Evolutionary conservation across 768 basidiomycete species (phyloP).

Genomic region (Leccinellum rugosiceps): DNA sequence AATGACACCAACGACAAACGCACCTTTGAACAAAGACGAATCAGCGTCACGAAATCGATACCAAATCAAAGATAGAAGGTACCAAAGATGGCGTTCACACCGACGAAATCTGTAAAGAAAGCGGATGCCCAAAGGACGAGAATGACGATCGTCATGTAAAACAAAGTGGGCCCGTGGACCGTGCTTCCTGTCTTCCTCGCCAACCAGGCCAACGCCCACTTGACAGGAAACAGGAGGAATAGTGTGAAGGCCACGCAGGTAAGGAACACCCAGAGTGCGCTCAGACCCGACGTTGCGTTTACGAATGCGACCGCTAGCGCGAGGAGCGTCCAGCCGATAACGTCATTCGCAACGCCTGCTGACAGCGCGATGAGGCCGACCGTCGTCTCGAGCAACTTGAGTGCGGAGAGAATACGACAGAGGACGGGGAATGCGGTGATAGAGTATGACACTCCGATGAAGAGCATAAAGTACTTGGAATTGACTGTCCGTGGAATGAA

Average conservation of each 20-base stretch:
- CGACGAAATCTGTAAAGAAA: slow-evolving; percentile 93
- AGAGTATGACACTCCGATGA: slow-evolving; percentile 86
- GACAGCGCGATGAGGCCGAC: slow-evolving; percentile 92
- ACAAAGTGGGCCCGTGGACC: slow-evolving; percentile 78
- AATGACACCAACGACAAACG: slow-evolving; percentile 77
- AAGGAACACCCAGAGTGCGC: slow-evolving; percentile 83
- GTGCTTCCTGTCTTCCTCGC: slow-evolving; percentile 76
- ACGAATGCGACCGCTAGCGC: slow-evolving; percentile 91
- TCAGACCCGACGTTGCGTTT: slow-evolving; percentile 79
- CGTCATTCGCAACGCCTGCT: slow-evolving; percentile 88
- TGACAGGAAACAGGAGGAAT: slow-evolving; percentile 69
- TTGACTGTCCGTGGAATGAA: slow-evolving; percentile 62
- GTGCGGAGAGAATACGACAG: slow-evolving; percentile 66
- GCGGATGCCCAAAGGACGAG: slow-evolving; percentile 80
- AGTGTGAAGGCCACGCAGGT: slow-evolving; percentile 77
- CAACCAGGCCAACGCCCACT: slow-evolving; percentile 61
- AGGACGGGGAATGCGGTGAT: slow-evolving; percentile 65
- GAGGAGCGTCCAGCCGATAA: slow-evolving; percentile 85
- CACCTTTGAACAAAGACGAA: slow-evolving; percentile 42
- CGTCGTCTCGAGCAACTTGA: slow-evolving; percentile 86
- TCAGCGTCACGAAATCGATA: background rate
- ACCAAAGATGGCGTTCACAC: slow-evolving; percentile 94
- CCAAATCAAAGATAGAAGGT: background rate
- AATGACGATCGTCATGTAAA: slow-evolving; percentile 86
- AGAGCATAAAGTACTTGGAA: slow-evolving; percentile 91